Evolutionary conservation across 2,329 filamentous ascomycete genomes (phyloP), one percentile per base, ranked within the genome.

Genomic region (Ophiosphaerella herpotricha): DNA sequence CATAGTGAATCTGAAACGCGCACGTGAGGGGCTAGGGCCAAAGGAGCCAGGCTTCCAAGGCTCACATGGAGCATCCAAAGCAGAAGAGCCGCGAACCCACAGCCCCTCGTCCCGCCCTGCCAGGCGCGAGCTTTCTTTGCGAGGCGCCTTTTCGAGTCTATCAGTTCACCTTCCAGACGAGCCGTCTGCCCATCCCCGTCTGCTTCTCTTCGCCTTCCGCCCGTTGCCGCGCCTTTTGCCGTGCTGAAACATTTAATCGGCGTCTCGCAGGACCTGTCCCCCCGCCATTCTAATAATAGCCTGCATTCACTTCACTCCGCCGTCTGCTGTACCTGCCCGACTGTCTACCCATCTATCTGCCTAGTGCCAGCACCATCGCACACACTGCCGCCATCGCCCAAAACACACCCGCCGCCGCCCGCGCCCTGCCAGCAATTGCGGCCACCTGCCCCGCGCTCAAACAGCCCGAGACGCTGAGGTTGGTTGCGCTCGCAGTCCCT

Each of bases 261-360:
- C 55, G 53, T 61, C 55, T 67, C 62, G 60, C 54, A 44, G 42
- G 18, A 21, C 18, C 18, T 53, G 47, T 54, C 55, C 54, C 59
- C 54, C 58, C 50, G 49, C 46, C 51, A 37, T 47, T 61, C 52
- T 61, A 69, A 64, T 63, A 66, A 66, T 68, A 68, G 63, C 60
- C 39, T 50, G 50, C 55, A 43, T 51, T 51, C 50, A 47, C 33
- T 45, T 43, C 42, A 29, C 41, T 26, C 29, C 43, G 7, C 33
- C 61, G 43, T 46, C 52, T 16, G 45, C 11, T 11, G 7, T 8
- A 6, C 11, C 26, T 21, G 11, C 26, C 26, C 26, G 11, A 29
- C 7, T 29, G 6, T 7, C 7, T 29, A 11, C 6, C 26, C 26
- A 8, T 29, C 26, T 3, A 8, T 29, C 26, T 29, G 11, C 26